These are phyloP conservation scores for Tephrocybe sp. DNA, from an alignment of 768 basidiomycete species.

Conservation along the genomic window DNA sequence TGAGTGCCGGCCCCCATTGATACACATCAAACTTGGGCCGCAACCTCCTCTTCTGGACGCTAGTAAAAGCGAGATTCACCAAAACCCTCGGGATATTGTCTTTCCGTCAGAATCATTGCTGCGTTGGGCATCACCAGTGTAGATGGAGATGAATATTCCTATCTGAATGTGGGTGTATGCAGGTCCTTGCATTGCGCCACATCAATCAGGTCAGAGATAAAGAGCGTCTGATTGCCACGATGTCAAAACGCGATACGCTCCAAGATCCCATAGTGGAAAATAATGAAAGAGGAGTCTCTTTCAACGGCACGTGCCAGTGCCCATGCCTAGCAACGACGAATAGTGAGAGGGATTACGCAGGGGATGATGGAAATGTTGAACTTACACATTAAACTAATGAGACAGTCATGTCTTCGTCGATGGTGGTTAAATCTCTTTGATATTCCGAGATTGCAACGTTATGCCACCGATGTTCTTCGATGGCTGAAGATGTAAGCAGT, in stretches of 20 bases:
- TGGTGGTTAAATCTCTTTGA: too few relatives aligned
- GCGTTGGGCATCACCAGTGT: slow-evolving; percentile 11
- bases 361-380: too few relatives aligned
- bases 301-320: slow-evolving; percentile 6
- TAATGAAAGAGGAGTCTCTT: slow-evolving; percentile 8
- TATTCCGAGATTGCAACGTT: not conserved
- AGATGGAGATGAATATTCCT: slow-evolving; percentile 5
- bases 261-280: slow-evolving; percentile 2
- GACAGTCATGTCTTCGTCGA: not conserved
- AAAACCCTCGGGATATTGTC: too few relatives aligned
- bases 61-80: too few relatives aligned
- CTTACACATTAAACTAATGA: slow-evolving; percentile 7
- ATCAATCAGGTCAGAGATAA: slow-evolving; percentile 5
- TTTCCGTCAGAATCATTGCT: slow-evolving; percentile 2
- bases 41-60: too few relatives aligned
- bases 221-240: slow-evolving; percentile 5
- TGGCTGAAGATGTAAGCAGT: too few relatives aligned
- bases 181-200: not conserved
- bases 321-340: slow-evolving; percentile 7
- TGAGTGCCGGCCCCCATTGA: too few relatives aligned
- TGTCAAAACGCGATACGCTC: slow-evolving; percentile 11
- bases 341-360: too few relatives aligned
- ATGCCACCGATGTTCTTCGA: too few relatives aligned
- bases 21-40: too few relatives aligned
- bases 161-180: slow-evolving; percentile 1